A percentile compares a stretch with the other conserved stretches of the same genome.
phyloP scores from a whole-genome alignment of 306 rosid genomes.

The Vigna angularis region DNA sequence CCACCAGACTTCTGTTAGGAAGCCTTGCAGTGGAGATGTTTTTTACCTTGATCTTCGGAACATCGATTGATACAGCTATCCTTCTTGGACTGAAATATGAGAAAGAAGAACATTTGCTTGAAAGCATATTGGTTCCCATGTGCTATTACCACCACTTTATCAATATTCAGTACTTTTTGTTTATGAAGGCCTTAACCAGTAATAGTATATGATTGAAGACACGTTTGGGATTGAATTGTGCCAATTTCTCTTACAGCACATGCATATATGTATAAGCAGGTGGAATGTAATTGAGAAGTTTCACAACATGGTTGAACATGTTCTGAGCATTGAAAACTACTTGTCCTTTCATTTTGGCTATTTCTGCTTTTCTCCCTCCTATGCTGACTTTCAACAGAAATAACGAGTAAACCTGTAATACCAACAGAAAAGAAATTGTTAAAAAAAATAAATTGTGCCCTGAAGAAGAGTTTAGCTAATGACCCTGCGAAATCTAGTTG shows the following conservation, averaged over 20 bases:
- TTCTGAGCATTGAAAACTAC: neutral
- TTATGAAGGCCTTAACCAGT: conserved; percentile 35
- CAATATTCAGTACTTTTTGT: neutral
- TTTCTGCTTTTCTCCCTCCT: conserved; percentile 32
- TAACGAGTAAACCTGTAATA: conserved; percentile 51
- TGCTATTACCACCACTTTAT: conserved; percentile 7
- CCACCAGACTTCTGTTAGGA: conserved; percentile 46
- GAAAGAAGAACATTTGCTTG: conserved; percentile 42
- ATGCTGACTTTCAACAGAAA: conserved; percentile 60
- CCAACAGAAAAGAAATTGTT: conserved; percentile 7
- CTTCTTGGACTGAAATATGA: conserved; percentile 26
- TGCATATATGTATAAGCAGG: conserved; percentile 18
- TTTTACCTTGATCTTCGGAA: conserved; percentile 41
- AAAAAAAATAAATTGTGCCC: neutral
- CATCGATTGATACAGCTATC: conserved; percentile 45
- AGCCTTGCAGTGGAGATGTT: conserved; percentile 46
- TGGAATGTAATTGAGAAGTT: conserved; percentile 1
- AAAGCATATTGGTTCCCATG: conserved; percentile 54
- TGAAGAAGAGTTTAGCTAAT: neutral
- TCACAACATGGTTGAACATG: neutral
- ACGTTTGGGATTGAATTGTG: conserved; percentile 24
- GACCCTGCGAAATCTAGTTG: conserved; percentile 9
- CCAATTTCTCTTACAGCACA: neutral
- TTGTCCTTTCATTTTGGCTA: conserved; percentile 31
- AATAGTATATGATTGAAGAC: neutral